Evolutionary conservation across 257 asterid genomes (phyloP), one percentile per base, ranked within the genome.

Genomic region (Anisodus acutangulus): DNA sequence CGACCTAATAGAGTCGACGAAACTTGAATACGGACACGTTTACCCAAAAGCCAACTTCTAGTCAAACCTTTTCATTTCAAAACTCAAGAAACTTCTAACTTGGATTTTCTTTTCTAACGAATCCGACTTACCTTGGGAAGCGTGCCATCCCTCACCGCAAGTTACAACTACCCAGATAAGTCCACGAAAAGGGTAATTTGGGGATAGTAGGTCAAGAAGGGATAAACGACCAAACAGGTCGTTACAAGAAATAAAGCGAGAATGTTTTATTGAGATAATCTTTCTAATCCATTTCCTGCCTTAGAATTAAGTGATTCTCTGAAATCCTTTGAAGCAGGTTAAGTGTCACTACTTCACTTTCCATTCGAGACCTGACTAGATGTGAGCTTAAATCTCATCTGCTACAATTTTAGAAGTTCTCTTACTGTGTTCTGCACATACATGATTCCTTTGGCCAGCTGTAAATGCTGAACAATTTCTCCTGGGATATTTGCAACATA

Each of bases 241-340:
- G 26, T 22, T 22, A 22, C 26, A 22, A 70, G 31, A 70, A 22
- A 70, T 19, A 17, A 70, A 17, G 57, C 31, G 16, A 70, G 78
- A 47, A 35, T 43, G 79, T 45, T 41, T 17, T 41, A 45, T 45
- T 4, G 79, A 70, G 55, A 70, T 70, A 41, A 70, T 43, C 53
- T 43, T 70, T 43, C 79, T 41, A 45, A 41, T 70, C 26, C 55
- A 17, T 70, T 69, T 17, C 55, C 55, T 11, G 55, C 79, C 79
- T 70, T 70, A n/a, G 78, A n/a, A 70, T 70, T 19, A 43, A 43
- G 55, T 70, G 51, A 70, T 70, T 22, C 53, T 41, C 35, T 70
- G 55, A 17, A 47, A 41, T 70, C 16, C 79, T 19, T 70, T 43
- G 79, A 43, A 70, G 79, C 37, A 17, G 31, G 54, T 69, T 69